A percentile compares a stretch with the other conserved stretches of the same genome.
phyloP scores from a whole-genome alignment of 768 basidiomycete genomes.

The Tylopilus sp. region DNA sequence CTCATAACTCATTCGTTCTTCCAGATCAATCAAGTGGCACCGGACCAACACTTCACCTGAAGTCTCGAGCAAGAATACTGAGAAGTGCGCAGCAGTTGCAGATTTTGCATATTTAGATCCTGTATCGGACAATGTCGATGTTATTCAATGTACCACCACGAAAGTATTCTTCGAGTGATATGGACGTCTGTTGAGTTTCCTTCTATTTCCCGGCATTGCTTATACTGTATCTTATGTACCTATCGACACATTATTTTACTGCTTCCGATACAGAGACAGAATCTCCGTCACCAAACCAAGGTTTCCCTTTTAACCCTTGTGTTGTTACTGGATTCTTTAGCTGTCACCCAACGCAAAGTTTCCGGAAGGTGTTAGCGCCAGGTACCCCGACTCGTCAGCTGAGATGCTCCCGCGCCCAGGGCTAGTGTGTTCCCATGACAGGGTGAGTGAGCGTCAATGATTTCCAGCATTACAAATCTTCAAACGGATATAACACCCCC shows the following conservation, averaged over 20 bases:
- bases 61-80: slow-evolving; percentile 58
- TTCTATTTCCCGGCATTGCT: background rate
- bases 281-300: no score
- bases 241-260: slow-evolving; percentile 2
- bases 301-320: no score
- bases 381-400: no score
- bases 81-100: slow-evolving; percentile 43
- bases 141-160: background rate
- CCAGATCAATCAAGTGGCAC: slow-evolving; percentile 7
- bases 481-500: no score
- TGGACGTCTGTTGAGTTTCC: slow-evolving; percentile 26
- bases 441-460: no score
- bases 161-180: slow-evolving; percentile 12
- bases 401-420: no score
- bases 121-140: slow-evolving; percentile 17
- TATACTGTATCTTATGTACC: slow-evolving; percentile 3
- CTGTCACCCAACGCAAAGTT: no score
- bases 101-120: slow-evolving; percentile 48
- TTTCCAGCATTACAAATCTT: no score
- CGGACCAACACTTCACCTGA: slow-evolving; percentile 37
- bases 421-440: no score
- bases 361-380: no score
- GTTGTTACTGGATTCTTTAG: no score
- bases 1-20: background rate
- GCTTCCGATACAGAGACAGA: background rate